phyloP scores from a whole-genome alignment of 495 filamentous ascomycete species.

The Talaromyces nanjingensis region DNA sequence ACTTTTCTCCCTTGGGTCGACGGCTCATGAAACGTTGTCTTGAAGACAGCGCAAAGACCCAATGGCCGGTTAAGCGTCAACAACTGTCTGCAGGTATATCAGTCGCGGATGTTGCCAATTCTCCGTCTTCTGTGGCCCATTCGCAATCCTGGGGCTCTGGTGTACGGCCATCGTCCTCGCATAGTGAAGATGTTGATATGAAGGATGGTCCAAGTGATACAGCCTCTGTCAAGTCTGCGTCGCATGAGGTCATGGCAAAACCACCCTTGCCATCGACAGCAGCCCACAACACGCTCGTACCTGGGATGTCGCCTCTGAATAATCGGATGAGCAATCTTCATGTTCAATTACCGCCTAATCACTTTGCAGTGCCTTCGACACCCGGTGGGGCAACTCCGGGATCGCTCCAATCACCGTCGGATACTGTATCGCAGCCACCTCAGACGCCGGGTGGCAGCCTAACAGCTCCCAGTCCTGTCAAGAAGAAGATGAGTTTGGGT shows the following conservation, averaged over 20 bases:
- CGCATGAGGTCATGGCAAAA: constrained; percentile 10
- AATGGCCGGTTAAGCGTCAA: constrained; percentile 16
- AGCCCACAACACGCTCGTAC: constrained; percentile 31
- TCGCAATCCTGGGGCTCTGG: neutral
- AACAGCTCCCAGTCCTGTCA: constrained; percentile 49
- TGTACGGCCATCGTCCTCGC: constrained; percentile 9
- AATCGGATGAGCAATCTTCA: constrained; percentile 24
- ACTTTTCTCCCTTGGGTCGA: constrained; percentile 33
- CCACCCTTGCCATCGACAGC: constrained; percentile 27
- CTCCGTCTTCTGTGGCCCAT: neutral
- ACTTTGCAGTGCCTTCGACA: constrained; percentile 19
- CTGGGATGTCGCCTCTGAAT: constrained; percentile 16
- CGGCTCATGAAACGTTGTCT: constrained; percentile 39
- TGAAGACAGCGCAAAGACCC: constrained; percentile 30
- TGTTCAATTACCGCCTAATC: constrained; percentile 33
- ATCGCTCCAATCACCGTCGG: constrained; percentile 27
- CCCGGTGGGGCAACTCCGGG: constrained; percentile 26
- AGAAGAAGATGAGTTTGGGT: constrained; percentile 63
- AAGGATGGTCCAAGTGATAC: constrained; percentile 16
- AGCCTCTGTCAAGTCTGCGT: neutral
- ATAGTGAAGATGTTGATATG: constrained; percentile 29
- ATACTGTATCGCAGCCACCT: constrained; percentile 17
- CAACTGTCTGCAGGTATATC: neutral
- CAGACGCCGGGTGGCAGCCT: constrained; percentile 25
- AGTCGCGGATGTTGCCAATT: neutral